Evolutionary conservation across 805 yeast species (phyloP), one percentile per base, ranked within the genome.

Genomic region (Candida odintsovae): DNA sequence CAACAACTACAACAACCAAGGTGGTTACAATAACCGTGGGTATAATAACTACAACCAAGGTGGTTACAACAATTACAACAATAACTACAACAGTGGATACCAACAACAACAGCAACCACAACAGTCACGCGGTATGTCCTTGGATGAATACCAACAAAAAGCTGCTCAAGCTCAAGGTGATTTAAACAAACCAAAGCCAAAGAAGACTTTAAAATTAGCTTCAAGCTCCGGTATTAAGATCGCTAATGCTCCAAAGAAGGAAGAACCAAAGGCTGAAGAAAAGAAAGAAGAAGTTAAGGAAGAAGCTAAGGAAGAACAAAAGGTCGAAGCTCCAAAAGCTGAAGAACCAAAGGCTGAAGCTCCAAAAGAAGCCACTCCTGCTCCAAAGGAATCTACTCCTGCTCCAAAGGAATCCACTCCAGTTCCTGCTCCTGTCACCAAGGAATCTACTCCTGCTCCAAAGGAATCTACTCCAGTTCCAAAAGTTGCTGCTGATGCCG

Each of bases 101-200:
- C 31, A 44, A 40, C 52, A 53, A 42, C 59, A 47, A 26, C 52
- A 53, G 42, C 59, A 56, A 44, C 58, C 53, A 40, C 51, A 52
- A 33, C 65, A 64, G 49, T 64, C 59, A 49, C 72, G 71, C 57
- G 83, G 82, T 50, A 81, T 87, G 88, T 77, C 90, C 36, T 73
- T 88, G 57, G 95, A 89, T 45, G 95, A 87, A 54, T 88, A 80
- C 69, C 83, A 86, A 62, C 83, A 83, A 62, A 86, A 82, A 53
- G 45, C 47, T 38, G 52, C 66, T 15, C 49, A 69, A 58, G 57
- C 64, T 11, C 45, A 67, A 59, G 58, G 64, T 31, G 58, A 69
- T 41, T 64, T 70, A 55, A 72, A 55, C 48, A 50, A 59, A 58
- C 66, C 77, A 44, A 76, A 77, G 62, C 83, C 85, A 48, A 86